Evolutionary conservation across 345 rosid species (phyloP), one percentile per base, ranked within the genome.

Genomic region (Excoecaria cochinchinensis): DNA sequence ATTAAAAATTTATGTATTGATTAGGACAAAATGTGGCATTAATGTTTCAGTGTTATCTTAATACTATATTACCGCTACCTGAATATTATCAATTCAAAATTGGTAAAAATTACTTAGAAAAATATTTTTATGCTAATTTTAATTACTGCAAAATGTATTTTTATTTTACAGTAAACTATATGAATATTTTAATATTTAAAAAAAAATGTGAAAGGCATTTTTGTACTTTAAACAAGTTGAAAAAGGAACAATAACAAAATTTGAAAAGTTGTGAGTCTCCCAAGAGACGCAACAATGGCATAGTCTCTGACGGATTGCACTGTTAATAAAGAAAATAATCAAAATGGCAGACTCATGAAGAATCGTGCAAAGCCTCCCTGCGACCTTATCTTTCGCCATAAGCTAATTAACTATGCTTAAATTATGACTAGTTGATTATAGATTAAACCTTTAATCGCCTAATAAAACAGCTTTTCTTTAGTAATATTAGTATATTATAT

Each of bases 321-420:
- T 31, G 22, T 6, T 7, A 51, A 2, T 63, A 40, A 22, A 58
- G 1, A 74, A 58, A 68, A 58, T 16, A 53, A 24, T 60, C 24
- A 52, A 50, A 55, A 55, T 44, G 77, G 74, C 39, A 14, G 44
- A 74, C 78, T 69, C 73, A 67, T 61, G 69, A 75, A 74, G 60
- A 63, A 50, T 68, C 76, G 84, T 79, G 81, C 84, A 60, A 64
- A 77, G 11, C 55, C 56, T 48, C 22, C 57, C 70, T 10, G 24
- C 36, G 13, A 52, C 82, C 87, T 63, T 83, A 75, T 75, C 88
- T 83, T 84, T 79, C 78, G 81, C 85, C 83, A 52, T 56, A 83
- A 82, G 82, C 55, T 50, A 80, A 77, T 80, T 46, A 74, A 72
- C 31, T 56, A 76, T 67, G 72, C 57, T 40, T 44, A 21, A 48